phyloP scores from a whole-genome alignment of 495 filamentous ascomycete genomes.

The Parathielavia appendiculata region DNA sequence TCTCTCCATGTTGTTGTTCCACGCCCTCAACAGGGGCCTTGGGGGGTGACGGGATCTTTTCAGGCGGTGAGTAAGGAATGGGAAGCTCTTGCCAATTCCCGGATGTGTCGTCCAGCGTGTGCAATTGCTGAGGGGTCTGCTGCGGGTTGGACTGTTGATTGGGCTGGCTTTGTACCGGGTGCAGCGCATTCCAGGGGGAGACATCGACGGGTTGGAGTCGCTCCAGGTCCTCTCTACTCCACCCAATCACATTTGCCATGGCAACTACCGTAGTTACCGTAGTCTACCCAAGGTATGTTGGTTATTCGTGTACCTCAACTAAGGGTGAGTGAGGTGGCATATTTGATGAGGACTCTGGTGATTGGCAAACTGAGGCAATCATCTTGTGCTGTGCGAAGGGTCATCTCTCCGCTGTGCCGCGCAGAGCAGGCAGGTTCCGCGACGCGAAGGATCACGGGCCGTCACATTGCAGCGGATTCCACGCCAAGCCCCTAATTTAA shows the following conservation, averaged over 20 bases:
- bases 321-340: too few relatives aligned
- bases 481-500: too few relatives aligned
- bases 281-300: too few relatives aligned
- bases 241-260: neutral
- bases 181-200: neutral
- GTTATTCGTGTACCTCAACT: too few relatives aligned
- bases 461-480: too few relatives aligned
- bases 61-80: neutral
- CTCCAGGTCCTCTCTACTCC: conserved; percentile 5
- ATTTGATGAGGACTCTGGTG: too few relatives aligned
- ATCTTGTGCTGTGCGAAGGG: too few relatives aligned
- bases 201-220: neutral
- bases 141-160: neutral
- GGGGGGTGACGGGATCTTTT: neutral
- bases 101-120: neutral
- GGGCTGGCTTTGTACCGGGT: neutral
- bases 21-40: neutral
- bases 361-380: too few relatives aligned
- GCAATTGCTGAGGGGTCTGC: neutral
- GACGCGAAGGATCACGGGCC: too few relatives aligned
- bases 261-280: neutral
- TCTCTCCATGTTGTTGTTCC: neutral
- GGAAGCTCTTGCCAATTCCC: neutral
- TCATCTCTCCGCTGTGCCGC: too few relatives aligned
- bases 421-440: too few relatives aligned